phyloP scores from a whole-genome alignment of 1,284 basidiomycete species.

The Rhodotorula sp. region DNA sequence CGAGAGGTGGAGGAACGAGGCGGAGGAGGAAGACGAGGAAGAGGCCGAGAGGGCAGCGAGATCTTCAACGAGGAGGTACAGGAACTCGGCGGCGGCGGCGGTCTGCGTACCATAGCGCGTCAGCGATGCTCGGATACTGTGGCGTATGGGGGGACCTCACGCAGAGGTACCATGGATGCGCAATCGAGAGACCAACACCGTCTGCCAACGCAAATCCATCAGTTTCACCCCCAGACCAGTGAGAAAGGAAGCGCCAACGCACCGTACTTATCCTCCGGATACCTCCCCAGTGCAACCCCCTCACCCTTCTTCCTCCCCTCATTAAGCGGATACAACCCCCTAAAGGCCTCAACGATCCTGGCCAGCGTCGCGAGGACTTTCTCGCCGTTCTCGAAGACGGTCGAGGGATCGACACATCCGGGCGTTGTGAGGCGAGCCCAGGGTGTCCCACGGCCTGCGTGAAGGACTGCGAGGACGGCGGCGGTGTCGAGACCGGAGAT shows the following conservation, averaged over 20 bases:
- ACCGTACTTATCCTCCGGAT: slow-evolving; percentile 53
- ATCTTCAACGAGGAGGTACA: slow-evolving; percentile 43
- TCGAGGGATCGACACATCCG: slow-evolving; percentile 19
- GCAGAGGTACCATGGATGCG: slow-evolving; percentile 53
- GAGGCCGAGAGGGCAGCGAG: slow-evolving; percentile 3
- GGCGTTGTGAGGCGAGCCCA: slow-evolving; percentile 16
- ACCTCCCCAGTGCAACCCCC: slow-evolving; percentile 52
- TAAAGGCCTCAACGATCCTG: slow-evolving; percentile 48
- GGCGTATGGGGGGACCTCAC: too few relatives aligned
- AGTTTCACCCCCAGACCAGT: slow-evolving; percentile 39
- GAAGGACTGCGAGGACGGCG: slow-evolving; percentile 50
- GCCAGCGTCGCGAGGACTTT: slow-evolving; percentile 48
- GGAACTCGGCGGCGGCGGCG: slow-evolving; percentile 49
- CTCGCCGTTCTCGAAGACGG: slow-evolving; percentile 32
- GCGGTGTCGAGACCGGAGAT: slow-evolving; percentile 49
- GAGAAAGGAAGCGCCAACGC: slow-evolving; percentile 41
- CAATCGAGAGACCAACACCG: slow-evolving; percentile 45
- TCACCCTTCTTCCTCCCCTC: slow-evolving; percentile 42
- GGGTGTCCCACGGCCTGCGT: slow-evolving; percentile 44
- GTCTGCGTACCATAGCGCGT: slow-evolving; percentile 32
- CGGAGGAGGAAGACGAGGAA: background rate
- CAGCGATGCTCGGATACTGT: too few relatives aligned
- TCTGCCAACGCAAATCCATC: slow-evolving; percentile 45
- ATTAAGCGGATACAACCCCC: slow-evolving; percentile 49
- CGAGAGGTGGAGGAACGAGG: slow-evolving; percentile 1